Base-by-base conservation (phyloP, 352 stramenopile genomes). In the Pythium biforme region DNA sequence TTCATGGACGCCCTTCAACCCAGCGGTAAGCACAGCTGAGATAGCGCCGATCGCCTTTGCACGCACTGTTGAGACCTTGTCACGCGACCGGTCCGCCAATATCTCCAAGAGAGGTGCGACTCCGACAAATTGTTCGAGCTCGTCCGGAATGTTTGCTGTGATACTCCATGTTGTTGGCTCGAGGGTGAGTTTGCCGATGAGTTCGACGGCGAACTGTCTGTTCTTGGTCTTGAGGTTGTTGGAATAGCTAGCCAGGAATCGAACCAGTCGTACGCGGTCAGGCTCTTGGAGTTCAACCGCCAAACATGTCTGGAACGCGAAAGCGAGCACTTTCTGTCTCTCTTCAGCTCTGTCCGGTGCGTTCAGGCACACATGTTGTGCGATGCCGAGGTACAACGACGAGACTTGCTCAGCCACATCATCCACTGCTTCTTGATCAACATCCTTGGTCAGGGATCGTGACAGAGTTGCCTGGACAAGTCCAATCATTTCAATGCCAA, bases 1-100 rank as follows among this genome's bases (percentile, higher is more conserved):
- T 17, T 49, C 66, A 22, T 66, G 62, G 33, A 68, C 68, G 33
- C 25, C 64, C 19, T 59, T 66, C 15, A 92, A 68, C 17, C 79
- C 76, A 20, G 81, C 69, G 3, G 76, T 83, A 20, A 94, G 56
- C 43, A 84, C 75, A 0, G 78, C 62, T 12, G 87, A 91, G 29
- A 95, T 79, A 3, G 80, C 87, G 51, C 69, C 75, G 70, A 95
- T 89, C 12, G 87, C 84, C 51, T 94, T 95, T 0, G 85, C 83
- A 29, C 87, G 84, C 29, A 94, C 85, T 45, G 81, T 68, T 5
- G 86, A 92, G 29, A 91, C 84, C 52, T 90, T 90, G 64, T 95
- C 87, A 6, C 79, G 63, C 33, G 85, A 87, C 8, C 87, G 78
- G 27, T 93, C 78, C 29, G 90, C 77, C 2, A 95, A 58, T 20